Conservation (phyloP, 2,329 filamentous ascomycete species). For the Pyrenochaeta sp. region DNA sequence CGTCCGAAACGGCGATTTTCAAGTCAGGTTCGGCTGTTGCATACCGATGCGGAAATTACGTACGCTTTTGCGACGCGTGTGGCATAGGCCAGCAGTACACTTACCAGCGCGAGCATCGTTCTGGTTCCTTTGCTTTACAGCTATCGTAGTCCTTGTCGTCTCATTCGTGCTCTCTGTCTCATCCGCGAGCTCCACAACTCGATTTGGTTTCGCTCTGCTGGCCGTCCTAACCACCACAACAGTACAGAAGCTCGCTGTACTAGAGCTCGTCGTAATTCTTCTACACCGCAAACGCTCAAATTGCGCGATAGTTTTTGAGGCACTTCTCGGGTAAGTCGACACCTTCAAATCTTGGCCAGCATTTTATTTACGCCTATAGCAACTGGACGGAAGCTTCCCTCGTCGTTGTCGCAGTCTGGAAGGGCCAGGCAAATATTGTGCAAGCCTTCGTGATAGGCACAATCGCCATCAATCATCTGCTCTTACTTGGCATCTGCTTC, state of each 20-base stretch:
- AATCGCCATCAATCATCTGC: constrained; percentile 1
- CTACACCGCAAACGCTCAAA: background rate
- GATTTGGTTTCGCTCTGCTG: constrained; percentile 1
- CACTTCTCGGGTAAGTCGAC: constrained; percentile 1
- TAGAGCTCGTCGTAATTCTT: constrained; percentile 2
- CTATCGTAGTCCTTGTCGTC: background rate
- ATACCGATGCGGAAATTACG: too few species aligned
- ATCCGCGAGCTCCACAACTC: background rate
- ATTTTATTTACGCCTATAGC: background rate
- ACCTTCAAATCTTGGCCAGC: too few species aligned
- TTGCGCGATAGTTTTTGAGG: constrained; percentile 1
- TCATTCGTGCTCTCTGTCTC: constrained; percentile 1
- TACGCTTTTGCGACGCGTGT: too few species aligned
- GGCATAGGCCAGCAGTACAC: too few species aligned
- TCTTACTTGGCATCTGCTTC: constrained; percentile 1
- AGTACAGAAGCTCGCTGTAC: constrained; percentile 1
- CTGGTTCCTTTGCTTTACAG: constrained; percentile 1
- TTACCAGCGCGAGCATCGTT: too few species aligned
- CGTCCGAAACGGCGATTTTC: too few species aligned
- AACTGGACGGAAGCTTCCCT: constrained; percentile 3
- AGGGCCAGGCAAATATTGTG: background rate
- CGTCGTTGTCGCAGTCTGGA: constrained; percentile 1
- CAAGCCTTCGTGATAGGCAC: background rate
- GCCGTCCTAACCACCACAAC: background rate
- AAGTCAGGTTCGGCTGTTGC: too few species aligned